Conservation (phyloP, 164 flowering plant genomes). For the Nelumbo lutea region DNA sequence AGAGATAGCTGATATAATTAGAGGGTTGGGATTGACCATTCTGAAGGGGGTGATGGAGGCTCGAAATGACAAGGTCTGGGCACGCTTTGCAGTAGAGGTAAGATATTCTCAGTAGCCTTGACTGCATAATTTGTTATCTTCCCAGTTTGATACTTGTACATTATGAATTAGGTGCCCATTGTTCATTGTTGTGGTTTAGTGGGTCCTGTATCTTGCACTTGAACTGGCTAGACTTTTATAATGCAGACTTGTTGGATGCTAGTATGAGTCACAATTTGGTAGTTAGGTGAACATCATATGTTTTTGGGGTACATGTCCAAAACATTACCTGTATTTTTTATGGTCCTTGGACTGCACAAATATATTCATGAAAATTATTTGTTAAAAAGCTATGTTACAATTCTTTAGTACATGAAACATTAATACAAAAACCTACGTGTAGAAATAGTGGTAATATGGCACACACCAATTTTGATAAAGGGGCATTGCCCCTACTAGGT, state of each 20-base stretch:
- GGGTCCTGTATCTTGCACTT: background rate
- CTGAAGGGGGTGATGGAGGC: constrained; percentile 83
- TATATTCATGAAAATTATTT: background rate
- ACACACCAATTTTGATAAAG: too few species aligned
- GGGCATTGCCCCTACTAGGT: too few species aligned
- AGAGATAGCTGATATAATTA: constrained; percentile 76
- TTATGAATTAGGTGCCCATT: background rate
- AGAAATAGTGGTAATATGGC: too few species aligned
- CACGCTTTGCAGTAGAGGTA: constrained; percentile 87
- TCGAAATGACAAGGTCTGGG: constrained; percentile 75
- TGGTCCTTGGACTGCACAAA: background rate
- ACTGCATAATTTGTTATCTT: background rate
- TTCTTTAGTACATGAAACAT: too few species aligned
- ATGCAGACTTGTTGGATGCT: background rate
- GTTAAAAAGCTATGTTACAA: too few species aligned
- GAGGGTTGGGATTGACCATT: constrained; percentile 83
- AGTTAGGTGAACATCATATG: background rate
- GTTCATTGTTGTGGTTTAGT: background rate
- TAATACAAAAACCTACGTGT: too few species aligned
- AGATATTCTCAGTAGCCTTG: background rate
- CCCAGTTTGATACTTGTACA: background rate
- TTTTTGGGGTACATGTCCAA: background rate
- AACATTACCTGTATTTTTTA: background rate
- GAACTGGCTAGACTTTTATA: background rate
- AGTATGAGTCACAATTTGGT: background rate